Base-by-base conservation (phyloP, 768 basidiomycete species). In the Russula vinacea region DNA sequence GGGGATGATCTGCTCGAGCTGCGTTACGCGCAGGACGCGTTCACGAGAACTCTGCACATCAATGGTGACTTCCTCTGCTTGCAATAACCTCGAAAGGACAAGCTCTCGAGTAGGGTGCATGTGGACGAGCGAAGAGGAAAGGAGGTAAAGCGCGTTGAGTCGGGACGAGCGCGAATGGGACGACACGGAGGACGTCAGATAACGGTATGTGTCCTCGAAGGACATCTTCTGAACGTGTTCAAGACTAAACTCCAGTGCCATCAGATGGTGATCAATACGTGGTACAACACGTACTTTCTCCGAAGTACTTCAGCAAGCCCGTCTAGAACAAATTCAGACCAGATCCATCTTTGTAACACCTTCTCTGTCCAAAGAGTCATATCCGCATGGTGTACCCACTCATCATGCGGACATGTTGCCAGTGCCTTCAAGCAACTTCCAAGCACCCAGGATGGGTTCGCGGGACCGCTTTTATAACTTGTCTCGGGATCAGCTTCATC, bases 41-140 rank as follows among this genome's bases (percentile, higher is more conserved):
- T 98, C 96, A 40, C 96, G 81, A 2, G 89, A 89, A 50, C 92
- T 90, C 65, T 87, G 84, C 2, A 89, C 77, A 60, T 94, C 89
- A 40, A 97, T 72, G 2, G 89, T 77, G 5, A 90, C 84, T 63
- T 91, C 84, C 72, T 99, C 97, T 2, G 88, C 90, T 64, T 88
- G 85, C 26, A 94, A 72, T 71, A 90, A 90, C 32, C 82, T 80
- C 68, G 83, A 83, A 22, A 89, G 67, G 0, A 87, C 80, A 26
- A 87, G 87, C 17, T 76, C 71, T 16, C 78, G 76, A 49, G 79
- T 80, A 0, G 77, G 72, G 1, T 78, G 73, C 0, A 76, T 70
- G 39, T 79, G 70, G 6, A 88, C 76, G 11, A 84, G 70, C 3
- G 78, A 76, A 2, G 85, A 85, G 5, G 78, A 75, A 17, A 92